Evolutionary conservation across 768 basidiomycete species (phyloP), one percentile per base, ranked within the genome.

Genomic region (Suillus brevipes): DNA sequence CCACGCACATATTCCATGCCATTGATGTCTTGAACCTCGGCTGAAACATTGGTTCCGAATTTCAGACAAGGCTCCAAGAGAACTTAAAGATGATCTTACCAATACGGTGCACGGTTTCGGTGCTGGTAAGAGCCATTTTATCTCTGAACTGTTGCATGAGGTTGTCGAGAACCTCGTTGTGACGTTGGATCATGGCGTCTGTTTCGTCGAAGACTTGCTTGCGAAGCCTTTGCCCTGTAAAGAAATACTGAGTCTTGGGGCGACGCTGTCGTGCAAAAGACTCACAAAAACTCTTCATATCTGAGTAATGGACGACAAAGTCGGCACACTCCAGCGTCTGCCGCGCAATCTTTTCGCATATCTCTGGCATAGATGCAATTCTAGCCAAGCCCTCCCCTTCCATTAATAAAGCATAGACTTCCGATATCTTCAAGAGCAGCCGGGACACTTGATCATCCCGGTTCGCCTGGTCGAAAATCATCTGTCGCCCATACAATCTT

Each of bases 251-350:
- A 34, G 31, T 55, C 9, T 6, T 6, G 0, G n/a, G n/a, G n/a
- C n/a, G n/a, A n/a, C n/a, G n/a, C n/a, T n/a, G 20, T 1, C 0
- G 16, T 18, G 7, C 23, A 16, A 38, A 6, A 10, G 2, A 69
- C 70, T 20, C 52, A 74, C 73, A 58, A 34, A 70, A 69, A 16
- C 61, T 71, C 57, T 69, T 72, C 23, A 63, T 72, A 56, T 64
- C 69, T 16, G 72, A 67, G 63, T 76, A 76, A 37, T 71, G 71
- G 9, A 60, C 61, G 47, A 75, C 74, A 38, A 76, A 76, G 63
- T 74, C 71, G 1, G 68, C 70, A 31, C 73, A 74, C 50, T 76
- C 75, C 13, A 66, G 66, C 0, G 69, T 72, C 60, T 74, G 69
- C 20, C 65, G 59, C 1, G 66, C 52, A 25, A 66, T 53, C 25